Base-by-base conservation (phyloP, 768 basidiomycete species). In the Ephemerocybe angulata region DNA sequence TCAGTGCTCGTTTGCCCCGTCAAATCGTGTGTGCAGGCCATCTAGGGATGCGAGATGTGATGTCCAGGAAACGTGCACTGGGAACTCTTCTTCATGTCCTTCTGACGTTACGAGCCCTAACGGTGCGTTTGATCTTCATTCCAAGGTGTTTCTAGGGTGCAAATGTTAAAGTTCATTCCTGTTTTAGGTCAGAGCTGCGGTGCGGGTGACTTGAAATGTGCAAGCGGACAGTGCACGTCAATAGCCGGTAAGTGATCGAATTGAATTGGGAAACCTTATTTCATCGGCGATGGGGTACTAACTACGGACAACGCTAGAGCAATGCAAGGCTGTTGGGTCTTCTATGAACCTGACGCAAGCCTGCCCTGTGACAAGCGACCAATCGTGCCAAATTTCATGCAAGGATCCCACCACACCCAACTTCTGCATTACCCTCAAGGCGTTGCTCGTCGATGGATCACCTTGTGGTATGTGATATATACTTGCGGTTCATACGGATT, bases 161-260 rank as follows among this genome's bases (percentile, higher is more conserved):
- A 22, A 27, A 17, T 29, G 35, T 24, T 19, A 21, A 42, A n/a
- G n/a, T n/a, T 27, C 19, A 2, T 44, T 30, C 15, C 24, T 17
- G 33, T 62, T 46, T 42, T 48, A 84, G 85, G 88, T 30, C 74
- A 79, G 67, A 77, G 77, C 53, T 93, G 92, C 64, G 90, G 91
- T 5, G 55, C 64, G 29, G 71, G 74, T 56, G 81, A 80, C 35
- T 70, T 93, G 31, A 79, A 80, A 24, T 93, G 92, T 67, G 90
- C 91, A 0, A 83, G 79, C 60, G 91, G 92, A 7, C 71, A 76
- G 28, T 95, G 92, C 69, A 93, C 91, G 27, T 90, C 88, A 6
- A 65, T 85, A 19, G 74, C 81, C 56, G 67, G 86, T 88, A 63
- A 60, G 86, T 78, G 27, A 12, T 41, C 25, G 47, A 24, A 43